Conservation (phyloP, 305 asterid species). For the Rubia occidens region DNA sequence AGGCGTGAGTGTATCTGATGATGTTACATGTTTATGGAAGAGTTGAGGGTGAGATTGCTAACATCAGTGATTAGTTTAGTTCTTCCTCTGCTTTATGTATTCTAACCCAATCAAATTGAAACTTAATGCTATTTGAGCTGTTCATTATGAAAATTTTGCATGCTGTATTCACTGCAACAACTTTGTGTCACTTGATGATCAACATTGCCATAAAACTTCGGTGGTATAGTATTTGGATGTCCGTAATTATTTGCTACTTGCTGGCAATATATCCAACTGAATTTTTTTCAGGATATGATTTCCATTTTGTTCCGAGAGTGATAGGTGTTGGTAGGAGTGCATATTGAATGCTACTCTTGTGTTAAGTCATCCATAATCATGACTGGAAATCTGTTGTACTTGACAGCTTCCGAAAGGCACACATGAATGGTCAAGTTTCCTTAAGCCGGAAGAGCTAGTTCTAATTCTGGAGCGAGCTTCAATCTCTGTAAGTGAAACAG, state of each 20-base stretch:
- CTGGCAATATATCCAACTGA: not conserved
- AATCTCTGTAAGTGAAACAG: slow-evolving; percentile 44
- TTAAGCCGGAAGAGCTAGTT: slow-evolving; percentile 77
- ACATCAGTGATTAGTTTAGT: not conserved
- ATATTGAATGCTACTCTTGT: not conserved
- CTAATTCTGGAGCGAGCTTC: slow-evolving; percentile 63
- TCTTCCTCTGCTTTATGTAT: not conserved
- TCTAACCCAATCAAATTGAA: not conserved
- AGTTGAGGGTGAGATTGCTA: not conserved
- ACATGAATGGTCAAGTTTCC: slow-evolving; percentile 74
- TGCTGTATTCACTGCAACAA: not conserved
- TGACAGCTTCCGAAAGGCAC: slow-evolving; percentile 74
- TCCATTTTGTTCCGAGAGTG: not conserved
- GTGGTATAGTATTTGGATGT: not conserved
- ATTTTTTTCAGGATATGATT: not conserved
- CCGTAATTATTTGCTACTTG: not conserved
- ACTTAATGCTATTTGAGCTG: not conserved
- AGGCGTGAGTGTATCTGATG: not conserved
- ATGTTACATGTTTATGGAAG: not conserved
- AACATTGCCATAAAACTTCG: not conserved
- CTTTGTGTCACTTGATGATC: not conserved
- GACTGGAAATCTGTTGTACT: not conserved
- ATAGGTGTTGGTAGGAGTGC: not conserved
- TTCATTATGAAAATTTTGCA: not conserved
- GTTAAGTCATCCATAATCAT: not conserved